These are phyloP conservation scores for Verticillium albo-atrum DNA, from an alignment of 2,329 filamentous ascomycete genomes.

Conservation along the genomic window DNA sequence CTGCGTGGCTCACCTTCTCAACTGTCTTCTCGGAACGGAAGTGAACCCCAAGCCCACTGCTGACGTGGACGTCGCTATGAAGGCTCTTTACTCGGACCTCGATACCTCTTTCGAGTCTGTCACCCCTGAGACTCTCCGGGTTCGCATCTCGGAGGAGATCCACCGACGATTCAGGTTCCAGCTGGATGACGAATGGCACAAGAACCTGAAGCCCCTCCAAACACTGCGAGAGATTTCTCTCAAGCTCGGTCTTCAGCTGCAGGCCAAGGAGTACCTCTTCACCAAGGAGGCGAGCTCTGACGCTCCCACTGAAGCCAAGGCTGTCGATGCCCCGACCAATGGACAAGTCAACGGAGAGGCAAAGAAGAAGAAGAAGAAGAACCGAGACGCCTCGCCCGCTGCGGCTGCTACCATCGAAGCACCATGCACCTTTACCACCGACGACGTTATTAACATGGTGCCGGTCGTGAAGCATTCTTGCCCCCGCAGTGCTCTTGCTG, in stretches of 20 bases:
- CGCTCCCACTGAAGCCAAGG: slow-evolving; percentile 25
- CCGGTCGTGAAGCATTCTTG: slow-evolving; percentile 92
- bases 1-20: slow-evolving; percentile 82
- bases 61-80: slow-evolving; percentile 71
- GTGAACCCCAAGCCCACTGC: slow-evolving; percentile 74
- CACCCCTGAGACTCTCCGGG: slow-evolving; percentile 66
- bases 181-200: slow-evolving; percentile 64
- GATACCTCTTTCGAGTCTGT: slow-evolving; percentile 78
- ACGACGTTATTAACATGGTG: slow-evolving; percentile 90
- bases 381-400: slow-evolving; percentile 49
- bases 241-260: slow-evolving; percentile 86
- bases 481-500: slow-evolving; percentile 83
- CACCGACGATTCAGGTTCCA: slow-evolving; percentile 71
- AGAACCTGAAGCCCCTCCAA: slow-evolving; percentile 68
- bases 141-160: slow-evolving; percentile 68
- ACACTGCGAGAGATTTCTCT: slow-evolving; percentile 83
- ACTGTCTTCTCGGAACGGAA: slow-evolving; percentile 79
- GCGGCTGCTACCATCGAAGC: slow-evolving; percentile 36
- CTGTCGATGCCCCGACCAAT: slow-evolving; percentile 25
- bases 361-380: slow-evolving; percentile 57
- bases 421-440: slow-evolving; percentile 65
- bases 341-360: slow-evolving; percentile 37
- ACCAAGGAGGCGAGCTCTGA: slow-evolving; percentile 21
- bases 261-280: slow-evolving; percentile 56
- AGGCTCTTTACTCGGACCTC: slow-evolving; percentile 72